Evolutionary conservation across 306 rosid species (phyloP), one percentile per base, ranked within the genome.

Genomic region (Prunus persica): DNA sequence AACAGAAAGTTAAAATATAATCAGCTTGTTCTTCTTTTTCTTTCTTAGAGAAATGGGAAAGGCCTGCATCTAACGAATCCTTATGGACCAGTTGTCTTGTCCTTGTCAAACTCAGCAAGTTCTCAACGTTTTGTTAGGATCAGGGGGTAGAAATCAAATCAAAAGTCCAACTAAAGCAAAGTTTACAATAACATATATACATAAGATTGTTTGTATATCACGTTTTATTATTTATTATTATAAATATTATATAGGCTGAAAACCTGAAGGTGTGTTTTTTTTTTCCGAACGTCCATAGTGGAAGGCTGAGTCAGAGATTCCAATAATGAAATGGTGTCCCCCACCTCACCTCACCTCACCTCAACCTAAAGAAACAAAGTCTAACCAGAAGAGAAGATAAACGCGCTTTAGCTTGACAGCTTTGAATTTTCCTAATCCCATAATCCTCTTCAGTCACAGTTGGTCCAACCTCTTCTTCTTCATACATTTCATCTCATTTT

Each of bases 221-320:
- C 38, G 38, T 32, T 32, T 32, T 32, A 32, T 32, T 32, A 32
- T 32, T 32, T 32, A 32, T 47, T 47, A 47, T 47, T 47, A 47
- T 46, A 11, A 47, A 6, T 6, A 34, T 34, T 34, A 34, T 34
- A 25, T 1, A 25, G 8, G 63, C 38, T 32, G 38, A 32, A 32
- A 32, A 32, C 7, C 9, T 4, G 10, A 25, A 27, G 28, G 7
- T 34, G 43, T 12, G 62, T 32, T 5, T 1, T 12, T 10, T 56
- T 25, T 28, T 62, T 2, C 3, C 41, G 14, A 64, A 11, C 55
- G 67, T 52, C 6, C 45, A 73, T 72, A 38, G 81, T 86, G 90
- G 87, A 76, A 81, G 84, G 50, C 67, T 49, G 80, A 83, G 86
- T 83, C 86, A 79, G 75, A 47, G 46, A 76, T 34, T 49, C 60